Conservation (phyloP, 371 early-diverging fungal species). For the Zychaea mexicana region DNA sequence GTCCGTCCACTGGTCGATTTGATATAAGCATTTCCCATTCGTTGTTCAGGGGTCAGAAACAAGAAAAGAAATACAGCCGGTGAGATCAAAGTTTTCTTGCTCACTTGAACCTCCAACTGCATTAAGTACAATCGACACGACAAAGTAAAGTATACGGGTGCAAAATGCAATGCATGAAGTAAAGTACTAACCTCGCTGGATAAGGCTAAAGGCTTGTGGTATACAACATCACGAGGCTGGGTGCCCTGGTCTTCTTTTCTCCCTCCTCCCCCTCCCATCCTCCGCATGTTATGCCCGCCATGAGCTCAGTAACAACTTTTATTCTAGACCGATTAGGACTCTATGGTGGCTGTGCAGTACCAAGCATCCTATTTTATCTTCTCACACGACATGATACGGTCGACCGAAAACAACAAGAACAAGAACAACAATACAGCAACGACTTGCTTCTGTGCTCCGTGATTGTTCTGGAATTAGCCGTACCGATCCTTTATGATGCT, state of each 20-base stretch:
- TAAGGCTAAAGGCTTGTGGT: no score
- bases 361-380: conserved; percentile 3
- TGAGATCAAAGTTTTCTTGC: no score
- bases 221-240: no score
- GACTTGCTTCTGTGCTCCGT: background rate
- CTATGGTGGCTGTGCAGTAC: background rate
- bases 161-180: background rate
- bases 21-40: no score
- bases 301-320: background rate
- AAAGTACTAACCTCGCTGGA: no score
- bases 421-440: background rate
- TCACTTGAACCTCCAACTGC: no score
- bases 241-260: background rate
- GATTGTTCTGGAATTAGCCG: background rate
- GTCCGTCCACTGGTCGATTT: no score
- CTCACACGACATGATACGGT: background rate
- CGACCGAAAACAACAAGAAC: background rate
- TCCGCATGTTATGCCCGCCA: background rate
- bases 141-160: no score
- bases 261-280: background rate
- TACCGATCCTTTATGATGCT: conserved; percentile 8
- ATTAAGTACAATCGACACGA: no score
- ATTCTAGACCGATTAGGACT: background rate
- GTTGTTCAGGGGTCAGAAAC: no score
- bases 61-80: no score